Evolutionary conservation across 371 early-diverging fungal genomes (phyloP), one percentile per base, ranked within the genome.

Genomic region (Parasitella parasitica): DNA sequence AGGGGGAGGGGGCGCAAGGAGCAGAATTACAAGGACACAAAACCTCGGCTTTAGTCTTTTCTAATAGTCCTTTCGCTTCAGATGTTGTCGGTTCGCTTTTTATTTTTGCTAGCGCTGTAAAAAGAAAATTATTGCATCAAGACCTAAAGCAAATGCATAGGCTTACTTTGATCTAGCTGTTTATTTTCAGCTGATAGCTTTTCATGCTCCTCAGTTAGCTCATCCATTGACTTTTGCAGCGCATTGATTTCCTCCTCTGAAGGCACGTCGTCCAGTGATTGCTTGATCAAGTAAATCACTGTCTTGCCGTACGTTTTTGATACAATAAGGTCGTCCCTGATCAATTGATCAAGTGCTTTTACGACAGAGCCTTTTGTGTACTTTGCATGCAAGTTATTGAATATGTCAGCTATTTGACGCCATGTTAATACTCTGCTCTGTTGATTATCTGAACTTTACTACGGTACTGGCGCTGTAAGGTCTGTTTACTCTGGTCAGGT

Each of bases 391-490:
- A 70, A 34, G 24, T 70, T 70, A 16, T 70, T 65, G 39, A 66
- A 70, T 27, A 70, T 54, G 52, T 69, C 70, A 34, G 70, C 70
- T 69, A 46, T 34, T 4, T 0, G 20, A 13, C 36, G 11, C 11
- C 34, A 26, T 30, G 20, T 20, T 46, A 20, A 24, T 49, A 11
- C 32, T 32, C 39, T n/a, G 18, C 36, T 27, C 24, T 34, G n/a
- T 57, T n/a, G 13, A 26, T 57, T 3, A n/a, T n/a, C 30, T 36
- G 13, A 15, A 22, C 37, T 16, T 18, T 9, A 15, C 51, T 56
- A 59, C 38, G 57, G 57, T 65, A 69, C 70, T 69, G 20, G 66
- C 62, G 50, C 70, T 65, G 18, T 65, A 69, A 35, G 70, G 70
- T 35, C 70, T 46, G 38, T 69, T 69, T 12, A 56, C 37, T 27